phyloP scores from a whole-genome alignment of 169 alveolate species.

The Fabrea salina region DNA sequence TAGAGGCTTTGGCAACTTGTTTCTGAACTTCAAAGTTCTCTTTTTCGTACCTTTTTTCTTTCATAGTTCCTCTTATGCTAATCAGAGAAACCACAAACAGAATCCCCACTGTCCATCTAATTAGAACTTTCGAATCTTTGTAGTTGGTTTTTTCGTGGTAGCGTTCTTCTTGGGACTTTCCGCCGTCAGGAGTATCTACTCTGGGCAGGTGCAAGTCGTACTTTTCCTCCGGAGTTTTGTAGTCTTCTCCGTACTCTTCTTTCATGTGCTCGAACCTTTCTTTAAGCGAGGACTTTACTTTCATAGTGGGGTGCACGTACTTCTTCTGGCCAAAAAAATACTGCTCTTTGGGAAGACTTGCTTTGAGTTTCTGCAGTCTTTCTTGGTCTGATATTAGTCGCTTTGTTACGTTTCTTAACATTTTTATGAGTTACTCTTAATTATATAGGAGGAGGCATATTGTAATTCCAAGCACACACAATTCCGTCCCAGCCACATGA shows the following conservation, averaged over 20 bases:
- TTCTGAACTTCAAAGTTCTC: no score
- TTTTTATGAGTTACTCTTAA: no score
- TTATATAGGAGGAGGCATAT: no score
- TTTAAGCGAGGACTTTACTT: background rate
- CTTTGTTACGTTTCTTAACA: no score
- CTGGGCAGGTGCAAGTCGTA: constrained; percentile 12
- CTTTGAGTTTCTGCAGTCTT: background rate
- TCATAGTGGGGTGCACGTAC: background rate
- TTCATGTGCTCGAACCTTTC: constrained; percentile 4
- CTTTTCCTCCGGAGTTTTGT: constrained; percentile 21
- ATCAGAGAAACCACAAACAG: background rate
- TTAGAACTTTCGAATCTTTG: background rate
- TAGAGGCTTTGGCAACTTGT: no score
- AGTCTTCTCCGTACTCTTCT: constrained; percentile 11
- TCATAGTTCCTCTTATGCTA: background rate
- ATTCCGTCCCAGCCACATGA: constrained; percentile 35
- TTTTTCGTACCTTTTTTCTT: background rate
- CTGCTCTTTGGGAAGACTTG: background rate
- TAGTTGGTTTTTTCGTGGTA: background rate
- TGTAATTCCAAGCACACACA: constrained; percentile 27
- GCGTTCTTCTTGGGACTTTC: background rate
- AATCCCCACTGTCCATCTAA: background rate
- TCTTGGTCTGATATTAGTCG: no score
- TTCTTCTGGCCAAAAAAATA: background rate
- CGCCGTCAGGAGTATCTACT: constrained; percentile 13